Evolutionary conservation across 805 yeast genomes (phyloP).

Genomic region (Nakazawaea ishiwadae): DNA sequence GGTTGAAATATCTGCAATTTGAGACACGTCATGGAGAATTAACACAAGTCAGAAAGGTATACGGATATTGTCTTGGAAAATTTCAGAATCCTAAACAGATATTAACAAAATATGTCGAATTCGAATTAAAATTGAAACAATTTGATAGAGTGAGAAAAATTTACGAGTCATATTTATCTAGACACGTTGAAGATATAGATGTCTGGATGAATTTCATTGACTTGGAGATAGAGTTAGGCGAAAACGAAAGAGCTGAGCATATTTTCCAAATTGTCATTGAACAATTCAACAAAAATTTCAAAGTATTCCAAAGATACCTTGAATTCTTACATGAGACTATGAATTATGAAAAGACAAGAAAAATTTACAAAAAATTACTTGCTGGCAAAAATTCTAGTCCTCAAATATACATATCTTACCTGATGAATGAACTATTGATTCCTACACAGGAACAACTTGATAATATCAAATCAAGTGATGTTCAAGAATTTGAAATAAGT

Average conservation of each 20-base stretch:
- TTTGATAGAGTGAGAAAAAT: constrained; percentile 75
- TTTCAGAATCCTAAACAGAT: constrained; percentile 51
- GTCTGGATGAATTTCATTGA: constrained; percentile 64
- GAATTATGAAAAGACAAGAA: constrained; percentile 50
- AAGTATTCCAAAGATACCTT: constrained; percentile 15
- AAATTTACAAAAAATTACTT: constrained; percentile 38
- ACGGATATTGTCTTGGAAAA: constrained; percentile 71
- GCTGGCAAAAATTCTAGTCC: constrained; percentile 27
- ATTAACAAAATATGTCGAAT: constrained; percentile 56
- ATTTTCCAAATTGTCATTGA: constrained; percentile 51
- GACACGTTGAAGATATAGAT: constrained; percentile 32
- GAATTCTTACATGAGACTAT: constrained; percentile 17
- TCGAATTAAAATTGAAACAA: constrained; percentile 69
- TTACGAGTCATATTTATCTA: constrained; percentile 61
- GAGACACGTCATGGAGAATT: constrained; percentile 61
- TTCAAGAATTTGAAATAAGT: constrained; percentile 42
- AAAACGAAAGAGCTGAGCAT: constrained; percentile 60
- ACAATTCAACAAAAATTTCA: constrained; percentile 19
- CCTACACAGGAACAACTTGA: constrained; percentile 52
- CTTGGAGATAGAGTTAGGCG: constrained; percentile 66
- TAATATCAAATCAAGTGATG: constrained; percentile 30
- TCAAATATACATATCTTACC: constrained; percentile 57
- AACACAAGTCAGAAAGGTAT: constrained; percentile 52
- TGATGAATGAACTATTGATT: constrained; percentile 64
- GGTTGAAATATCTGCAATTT: constrained; percentile 70